Evolutionary conservation across 2,329 filamentous ascomycete species (phyloP), one percentile per base, ranked within the genome.

Genomic region (Aspergillus quadricinctus): DNA sequence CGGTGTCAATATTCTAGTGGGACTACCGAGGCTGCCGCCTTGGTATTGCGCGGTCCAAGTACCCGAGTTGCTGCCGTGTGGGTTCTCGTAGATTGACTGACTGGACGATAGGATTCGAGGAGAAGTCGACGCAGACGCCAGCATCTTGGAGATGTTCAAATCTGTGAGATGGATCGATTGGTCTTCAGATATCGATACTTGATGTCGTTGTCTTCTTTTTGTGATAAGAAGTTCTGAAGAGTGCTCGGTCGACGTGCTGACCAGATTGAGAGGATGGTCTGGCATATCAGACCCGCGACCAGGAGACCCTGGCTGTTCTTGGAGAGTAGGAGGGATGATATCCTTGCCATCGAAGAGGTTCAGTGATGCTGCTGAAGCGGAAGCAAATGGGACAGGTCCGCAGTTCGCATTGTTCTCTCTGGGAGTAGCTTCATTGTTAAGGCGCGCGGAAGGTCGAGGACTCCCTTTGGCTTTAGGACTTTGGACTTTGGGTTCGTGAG

Each of bases 61-160:
- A 25, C 59, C 60, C 25, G 55, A 48, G 43, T 54, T 58, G 45
- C 61, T 62, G 9, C 21, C 35, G 28, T 53, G 59, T 14, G 59
- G 50, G n/a, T 62, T 49, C 17, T 66, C 64, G 14, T 64, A 58
- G n/a, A 64, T 56, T 7, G 65, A 68, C 25, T 60, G 57, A 48
- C 62, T 64, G 49, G 51, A 55, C 5, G 67, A 66, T 25, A 58
- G 46, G 14, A 60, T 37, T 2, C 49, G 59, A 40, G 69, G 64
- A 10, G 64, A 64, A 11, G 62, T 57, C 17, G 61, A 61, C 23
- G 62, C 57, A 10, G 65, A 66, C 6, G 62, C 65, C 7, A 71
- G 62, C 40, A 59, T 59, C 29, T 64, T 60, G 2, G 69, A 64
- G 41, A 72, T 72, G 37, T 66, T 63, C 54, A 72, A 57, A 17